Conservation (phyloP, 73 alveolate genomes). For the Paramecium sonneborni region DNA sequence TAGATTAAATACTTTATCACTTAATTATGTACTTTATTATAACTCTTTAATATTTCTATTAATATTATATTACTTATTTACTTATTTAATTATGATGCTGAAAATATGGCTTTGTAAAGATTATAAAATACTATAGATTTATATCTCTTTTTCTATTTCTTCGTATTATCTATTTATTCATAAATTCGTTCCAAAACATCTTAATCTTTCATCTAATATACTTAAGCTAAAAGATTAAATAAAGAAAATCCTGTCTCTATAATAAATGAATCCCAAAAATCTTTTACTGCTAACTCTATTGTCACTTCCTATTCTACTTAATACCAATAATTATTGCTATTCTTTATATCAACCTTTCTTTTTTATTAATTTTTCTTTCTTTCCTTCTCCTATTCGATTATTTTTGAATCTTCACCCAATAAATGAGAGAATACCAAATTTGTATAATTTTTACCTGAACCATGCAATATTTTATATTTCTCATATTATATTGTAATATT, state of each 20-base stretch:
- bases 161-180: conserved; percentile 3
- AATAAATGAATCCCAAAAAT: conserved; percentile 27
- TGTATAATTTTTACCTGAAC: conserved; percentile 26
- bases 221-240: background rate
- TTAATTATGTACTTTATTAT: background rate
- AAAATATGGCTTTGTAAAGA: background rate
- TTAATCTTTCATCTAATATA: background rate
- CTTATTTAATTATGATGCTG: conserved; percentile 20
- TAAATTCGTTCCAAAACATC: conserved; percentile 45
- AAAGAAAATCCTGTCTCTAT: conserved; percentile 37
- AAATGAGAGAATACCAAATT: conserved; percentile 12
- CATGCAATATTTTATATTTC: conserved; percentile 20
- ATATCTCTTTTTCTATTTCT: background rate
- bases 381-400: background rate
- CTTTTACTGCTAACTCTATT: background rate
- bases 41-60: background rate
- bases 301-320: conserved; percentile 22
- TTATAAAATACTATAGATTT: background rate
- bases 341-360: background rate
- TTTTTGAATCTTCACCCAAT: background rate
- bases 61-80: background rate
- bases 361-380: background rate
- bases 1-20: background rate
- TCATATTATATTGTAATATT: conserved; percentile 7
- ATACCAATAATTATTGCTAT: background rate